Evolutionary conservation across 2,329 filamentous ascomycete species (phyloP).

Genomic region (Ceratocystis huliohia): DNA sequence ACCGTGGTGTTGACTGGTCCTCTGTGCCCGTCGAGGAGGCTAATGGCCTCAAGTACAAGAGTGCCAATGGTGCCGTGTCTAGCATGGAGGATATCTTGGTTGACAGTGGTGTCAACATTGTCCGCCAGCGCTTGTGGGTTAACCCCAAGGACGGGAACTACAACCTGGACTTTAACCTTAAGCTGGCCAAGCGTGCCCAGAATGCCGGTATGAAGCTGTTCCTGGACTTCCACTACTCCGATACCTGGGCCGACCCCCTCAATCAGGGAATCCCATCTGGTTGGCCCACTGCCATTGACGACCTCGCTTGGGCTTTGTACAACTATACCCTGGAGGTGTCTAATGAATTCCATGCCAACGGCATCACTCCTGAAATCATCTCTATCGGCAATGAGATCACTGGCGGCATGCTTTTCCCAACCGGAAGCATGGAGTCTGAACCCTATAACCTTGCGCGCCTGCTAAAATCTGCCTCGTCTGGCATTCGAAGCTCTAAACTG

Average conservation of each 20-base stretch:
- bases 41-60: slow-evolving; percentile 49
- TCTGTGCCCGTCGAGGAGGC: slow-evolving; percentile 52
- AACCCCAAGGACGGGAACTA: slow-evolving; percentile 53
- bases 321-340: slow-evolving; percentile 54
- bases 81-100: slow-evolving; percentile 51
- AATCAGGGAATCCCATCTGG: slow-evolving; percentile 50
- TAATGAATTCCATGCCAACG: slow-evolving; percentile 45
- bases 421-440: slow-evolving; percentile 39
- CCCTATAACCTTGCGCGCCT: slow-evolving; percentile 50
- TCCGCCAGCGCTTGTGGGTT: slow-evolving; percentile 61
- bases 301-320: slow-evolving; percentile 50
- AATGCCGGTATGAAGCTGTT: slow-evolving; percentile 48
- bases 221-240: slow-evolving; percentile 53
- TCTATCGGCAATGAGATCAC: slow-evolving; percentile 65
- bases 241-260: slow-evolving; percentile 58
- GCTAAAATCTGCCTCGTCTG: slow-evolving; percentile 50
- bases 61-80: slow-evolving; percentile 37
- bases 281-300: slow-evolving; percentile 48
- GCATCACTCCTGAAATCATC: slow-evolving; percentile 47
- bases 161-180: slow-evolving; percentile 56
- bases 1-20: slow-evolving; percentile 59
- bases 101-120: slow-evolving; percentile 51
- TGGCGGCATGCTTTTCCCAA: slow-evolving; percentile 52
- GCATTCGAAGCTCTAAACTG: slow-evolving; percentile 50
- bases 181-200: slow-evolving; percentile 51